phyloP scores from a whole-genome alignment of 2,329 filamentous ascomycete species.

The Ceratocystis smalleyi region DNA sequence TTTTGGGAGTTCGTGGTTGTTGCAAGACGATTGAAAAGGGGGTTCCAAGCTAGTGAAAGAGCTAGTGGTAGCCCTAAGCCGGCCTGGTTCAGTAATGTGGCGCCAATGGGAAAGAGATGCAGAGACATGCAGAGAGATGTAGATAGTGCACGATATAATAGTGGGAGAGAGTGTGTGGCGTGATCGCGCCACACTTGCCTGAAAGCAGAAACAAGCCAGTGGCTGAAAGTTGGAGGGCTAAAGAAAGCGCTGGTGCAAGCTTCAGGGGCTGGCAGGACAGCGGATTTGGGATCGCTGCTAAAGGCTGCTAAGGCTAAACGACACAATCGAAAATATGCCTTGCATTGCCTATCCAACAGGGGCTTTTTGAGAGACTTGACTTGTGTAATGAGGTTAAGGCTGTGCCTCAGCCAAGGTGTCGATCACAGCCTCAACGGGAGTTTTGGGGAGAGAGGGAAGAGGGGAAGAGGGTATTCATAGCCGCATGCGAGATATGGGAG shows the following conservation, averaged over 20 bases:
- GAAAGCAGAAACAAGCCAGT: neutral
- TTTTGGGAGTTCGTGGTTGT: too few species aligned
- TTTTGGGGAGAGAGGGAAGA: neutral
- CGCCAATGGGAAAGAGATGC: too few species aligned
- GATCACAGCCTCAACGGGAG: neutral
- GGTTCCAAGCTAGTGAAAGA: too few species aligned
- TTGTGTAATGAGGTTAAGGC: neutral
- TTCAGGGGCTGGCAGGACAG: neutral
- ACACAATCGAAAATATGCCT: neutral
- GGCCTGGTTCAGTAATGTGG: too few species aligned
- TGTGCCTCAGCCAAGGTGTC: constrained; percentile 4
- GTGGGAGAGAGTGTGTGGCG: too few species aligned
- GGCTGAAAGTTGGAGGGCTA: neutral
- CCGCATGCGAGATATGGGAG: neutral
- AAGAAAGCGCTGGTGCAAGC: neutral
- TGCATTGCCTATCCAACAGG: neutral
- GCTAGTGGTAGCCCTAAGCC: too few species aligned
- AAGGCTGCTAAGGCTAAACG: neutral
- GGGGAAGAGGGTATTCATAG: neutral
- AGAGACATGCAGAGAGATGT: too few species aligned
- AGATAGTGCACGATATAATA: too few species aligned
- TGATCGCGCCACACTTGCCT: neutral
- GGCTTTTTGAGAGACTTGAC: neutral
- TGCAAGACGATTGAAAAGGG: too few species aligned
- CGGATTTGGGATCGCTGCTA: neutral